Base-by-base conservation (phyloP, 2,329 filamentous ascomycete genomes). In the Colletotrichum sp. region DNA sequence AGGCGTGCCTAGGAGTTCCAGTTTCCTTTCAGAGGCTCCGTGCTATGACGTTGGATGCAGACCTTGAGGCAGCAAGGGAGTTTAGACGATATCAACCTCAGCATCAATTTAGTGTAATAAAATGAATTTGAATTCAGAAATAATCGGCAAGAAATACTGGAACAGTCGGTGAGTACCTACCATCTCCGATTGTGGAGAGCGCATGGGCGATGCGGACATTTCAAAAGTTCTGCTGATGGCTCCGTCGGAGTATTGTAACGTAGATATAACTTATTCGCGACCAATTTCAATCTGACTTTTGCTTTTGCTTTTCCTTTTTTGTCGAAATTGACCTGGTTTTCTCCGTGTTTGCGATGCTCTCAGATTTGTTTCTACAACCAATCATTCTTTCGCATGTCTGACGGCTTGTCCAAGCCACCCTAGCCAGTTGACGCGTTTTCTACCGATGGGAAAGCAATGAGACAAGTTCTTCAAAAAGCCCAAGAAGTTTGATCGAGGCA, bases 11-110 rank as follows among this genome's bases (percentile, higher is more conserved):
- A 3, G 11, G 3, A 8, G 4, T 6, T 4, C 4, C 11, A 8
- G 0, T 13, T n/a, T 22, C 44, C 1, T 49, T 22, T 11, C 39
- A 22, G 11, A n/a, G 12, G 19, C 6, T 49, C 39, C 0, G 9
- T 12, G 19, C 39, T n/a, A 12, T 44, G 0, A 44, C 39, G n/a
- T 11, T 0, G 1, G 9, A 22, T 4, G 7, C 11, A 13, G 2
- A 13, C 0, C 44, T 49, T 49, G 1, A 5, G 4, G 19, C 44
- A 49, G 4, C 3, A 12, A 49, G 19, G 5, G 5, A 12, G 1
- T n/a, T 4, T 49, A n/a, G 44, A 49, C 0, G 44, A 49, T 49
- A 2, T 13, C 3, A 49, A 7, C 0, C 12, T 49, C 0, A 12
- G 11, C 2, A 22, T 22, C 2, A 49, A 2, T 49, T 49, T 22